Evolutionary conservation across 495 filamentous ascomycete genomes (phyloP).

Genomic region (Xanthoparmelia taractica): DNA sequence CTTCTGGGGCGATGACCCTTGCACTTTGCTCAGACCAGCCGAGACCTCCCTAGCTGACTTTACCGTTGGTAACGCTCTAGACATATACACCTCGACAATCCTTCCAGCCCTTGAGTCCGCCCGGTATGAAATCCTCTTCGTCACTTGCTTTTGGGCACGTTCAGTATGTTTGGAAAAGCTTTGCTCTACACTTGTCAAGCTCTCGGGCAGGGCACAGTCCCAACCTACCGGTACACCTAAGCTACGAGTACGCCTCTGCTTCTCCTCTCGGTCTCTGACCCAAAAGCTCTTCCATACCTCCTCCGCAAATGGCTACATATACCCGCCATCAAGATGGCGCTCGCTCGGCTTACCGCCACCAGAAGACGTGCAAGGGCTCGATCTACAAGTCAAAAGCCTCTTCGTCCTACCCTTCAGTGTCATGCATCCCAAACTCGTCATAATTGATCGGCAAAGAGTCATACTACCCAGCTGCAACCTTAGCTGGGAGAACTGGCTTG

Average conservation of each 20-base stretch:
- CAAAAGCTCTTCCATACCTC: slow-evolving; percentile 65
- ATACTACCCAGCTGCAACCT: slow-evolving; percentile 66
- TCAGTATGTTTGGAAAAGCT: slow-evolving; percentile 48
- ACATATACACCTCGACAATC: slow-evolving; percentile 44
- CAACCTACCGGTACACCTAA: slow-evolving; percentile 25
- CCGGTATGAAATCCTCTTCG: slow-evolving; percentile 55
- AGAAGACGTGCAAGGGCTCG: slow-evolving; percentile 46
- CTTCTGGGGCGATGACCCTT: slow-evolving; percentile 12
- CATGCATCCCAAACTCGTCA: slow-evolving; percentile 69
- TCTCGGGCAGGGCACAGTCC: slow-evolving; percentile 38
- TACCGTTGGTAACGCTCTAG: slow-evolving; percentile 49
- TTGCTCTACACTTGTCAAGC: slow-evolving; percentile 38
- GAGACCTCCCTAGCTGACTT: slow-evolving; percentile 29
- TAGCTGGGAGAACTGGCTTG: slow-evolving; percentile 70
- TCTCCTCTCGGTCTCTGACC: slow-evolving; percentile 57
- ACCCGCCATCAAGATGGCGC: slow-evolving; percentile 48
- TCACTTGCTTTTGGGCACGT: slow-evolving; percentile 70
- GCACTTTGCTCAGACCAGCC: slow-evolving; percentile 1
- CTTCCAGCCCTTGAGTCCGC: slow-evolving; percentile 51
- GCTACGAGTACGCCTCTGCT: slow-evolving; percentile 50
- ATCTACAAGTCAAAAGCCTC: slow-evolving; percentile 58
- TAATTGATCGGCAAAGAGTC: slow-evolving; percentile 55
- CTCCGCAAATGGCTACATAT: slow-evolving; percentile 47
- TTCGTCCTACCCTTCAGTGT: slow-evolving; percentile 69
- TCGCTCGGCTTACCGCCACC: slow-evolving; percentile 51